phyloP scores from a whole-genome alignment of 441 rosid species.

The Populus hybrid region DNA sequence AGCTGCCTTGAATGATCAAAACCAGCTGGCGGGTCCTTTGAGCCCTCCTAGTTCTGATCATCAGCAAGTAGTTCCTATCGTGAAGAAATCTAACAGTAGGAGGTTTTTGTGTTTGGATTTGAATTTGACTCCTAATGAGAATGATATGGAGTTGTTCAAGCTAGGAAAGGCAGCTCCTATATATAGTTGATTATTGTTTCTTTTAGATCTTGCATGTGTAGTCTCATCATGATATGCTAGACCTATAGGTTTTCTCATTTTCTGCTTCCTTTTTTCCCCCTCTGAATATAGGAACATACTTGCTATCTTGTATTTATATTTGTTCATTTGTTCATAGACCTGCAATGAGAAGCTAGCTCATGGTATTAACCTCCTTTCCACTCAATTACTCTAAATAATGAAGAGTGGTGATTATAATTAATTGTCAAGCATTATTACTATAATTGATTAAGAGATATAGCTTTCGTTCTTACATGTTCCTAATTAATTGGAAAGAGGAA shows the following conservation, averaged over 20 bases:
- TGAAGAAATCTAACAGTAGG: conserved; percentile 42
- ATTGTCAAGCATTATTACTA: no score
- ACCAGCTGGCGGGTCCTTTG: background rate
- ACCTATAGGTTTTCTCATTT: background rate
- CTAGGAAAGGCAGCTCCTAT: conserved; percentile 27
- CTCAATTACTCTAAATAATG: background rate
- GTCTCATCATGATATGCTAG: background rate
- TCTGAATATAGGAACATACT: background rate
- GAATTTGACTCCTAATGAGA: conserved; percentile 68
- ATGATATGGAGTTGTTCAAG: conserved; percentile 45
- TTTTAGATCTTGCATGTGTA: conserved; percentile 15
- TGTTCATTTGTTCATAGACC: conserved; percentile 10
- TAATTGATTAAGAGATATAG: no score
- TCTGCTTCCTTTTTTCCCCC: background rate
- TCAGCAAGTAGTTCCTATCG: conserved; percentile 6
- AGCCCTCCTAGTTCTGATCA: background rate
- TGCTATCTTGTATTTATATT: conserved; percentile 7
- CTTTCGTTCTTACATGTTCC: no score
- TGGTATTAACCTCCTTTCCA: background rate
- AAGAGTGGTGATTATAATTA: no score
- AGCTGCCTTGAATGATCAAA: conserved; percentile 21
- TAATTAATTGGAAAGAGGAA: no score
- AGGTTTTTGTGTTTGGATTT: conserved; percentile 55
- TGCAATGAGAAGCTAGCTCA: background rate
- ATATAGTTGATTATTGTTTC: conserved; percentile 36